Conservation (phyloP, 805 yeast species). For the Suhomyces sp. region DNA sequence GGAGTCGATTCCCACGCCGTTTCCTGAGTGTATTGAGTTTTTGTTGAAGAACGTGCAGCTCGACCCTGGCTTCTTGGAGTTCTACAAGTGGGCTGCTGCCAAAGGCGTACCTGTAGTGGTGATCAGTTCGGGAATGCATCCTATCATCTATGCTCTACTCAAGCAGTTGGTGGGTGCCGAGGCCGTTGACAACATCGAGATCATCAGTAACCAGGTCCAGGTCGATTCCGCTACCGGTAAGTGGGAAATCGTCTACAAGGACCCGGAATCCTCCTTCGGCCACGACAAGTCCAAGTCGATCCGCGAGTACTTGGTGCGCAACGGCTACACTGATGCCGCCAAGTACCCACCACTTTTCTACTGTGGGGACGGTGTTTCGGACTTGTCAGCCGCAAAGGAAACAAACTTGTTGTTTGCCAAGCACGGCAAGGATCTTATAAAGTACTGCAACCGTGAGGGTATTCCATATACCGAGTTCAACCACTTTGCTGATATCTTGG, state of each 20-base stretch:
- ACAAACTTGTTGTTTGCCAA: conserved; percentile 93
- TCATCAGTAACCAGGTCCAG: conserved; percentile 70
- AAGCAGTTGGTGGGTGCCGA: conserved; percentile 73
- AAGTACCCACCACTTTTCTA: conserved; percentile 68
- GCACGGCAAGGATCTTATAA: conserved; percentile 84
- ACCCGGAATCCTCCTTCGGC: conserved; percentile 79
- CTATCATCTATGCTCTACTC: conserved; percentile 78
- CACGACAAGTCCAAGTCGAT: conserved; percentile 92
- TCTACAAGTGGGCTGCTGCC: conserved; percentile 73
- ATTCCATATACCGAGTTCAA: conserved; percentile 85
- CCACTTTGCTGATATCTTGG: conserved; percentile 69
- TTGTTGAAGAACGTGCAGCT: conserved; percentile 63
- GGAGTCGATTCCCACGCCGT: conserved; percentile 70
- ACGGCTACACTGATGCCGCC: conserved; percentile 23
- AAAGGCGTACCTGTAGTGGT: conserved; percentile 80
- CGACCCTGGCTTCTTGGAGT: conserved; percentile 86
- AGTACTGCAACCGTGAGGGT: conserved; percentile 73
- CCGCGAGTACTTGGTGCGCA: conserved; percentile 38
- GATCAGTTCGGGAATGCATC: conserved; percentile 91
- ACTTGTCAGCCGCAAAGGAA: conserved; percentile 90
- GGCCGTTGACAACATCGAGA: conserved; percentile 39
- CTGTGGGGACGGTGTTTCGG: conserved; percentile 98
- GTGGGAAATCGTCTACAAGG: conserved; percentile 86
- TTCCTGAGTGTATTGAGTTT: conserved; percentile 74
- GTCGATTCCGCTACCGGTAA: conserved; percentile 48